phyloP scores from a whole-genome alignment of 192 early-diverging fungal genomes.

The Spizellomyces sp. region DNA sequence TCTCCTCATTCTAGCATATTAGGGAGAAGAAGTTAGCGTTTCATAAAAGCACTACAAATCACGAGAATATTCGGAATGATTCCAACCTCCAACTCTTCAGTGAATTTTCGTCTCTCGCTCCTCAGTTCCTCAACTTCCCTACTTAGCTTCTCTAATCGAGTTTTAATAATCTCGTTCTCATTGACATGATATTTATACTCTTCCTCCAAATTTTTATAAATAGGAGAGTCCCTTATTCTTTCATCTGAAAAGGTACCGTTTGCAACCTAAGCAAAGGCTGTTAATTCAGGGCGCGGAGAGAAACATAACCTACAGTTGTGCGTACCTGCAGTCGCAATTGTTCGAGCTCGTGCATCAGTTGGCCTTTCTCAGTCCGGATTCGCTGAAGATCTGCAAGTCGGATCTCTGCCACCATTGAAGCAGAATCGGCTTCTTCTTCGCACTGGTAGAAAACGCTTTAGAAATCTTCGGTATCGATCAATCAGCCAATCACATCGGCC shows the following conservation, averaged over 20 bases:
- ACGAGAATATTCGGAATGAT: background rate
- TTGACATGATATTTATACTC: conserved; percentile 33
- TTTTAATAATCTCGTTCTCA: conserved; percentile 37
- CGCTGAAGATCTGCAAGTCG: conserved; percentile 42
- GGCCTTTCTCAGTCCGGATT: conserved; percentile 25
- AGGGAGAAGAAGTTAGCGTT: conserved; percentile 9
- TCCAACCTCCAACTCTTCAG: conserved; percentile 44
- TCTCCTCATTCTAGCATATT: conserved; percentile 39
- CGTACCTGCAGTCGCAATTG: conserved; percentile 17
- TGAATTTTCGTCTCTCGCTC: conserved; percentile 41
- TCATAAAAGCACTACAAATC: background rate
- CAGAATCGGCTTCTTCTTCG: conserved; percentile 7
- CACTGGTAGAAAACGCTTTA: no score
- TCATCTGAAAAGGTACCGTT: conserved; percentile 22
- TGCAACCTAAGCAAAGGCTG: background rate
- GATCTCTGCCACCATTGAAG: conserved; percentile 15
- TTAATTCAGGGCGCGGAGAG: background rate
- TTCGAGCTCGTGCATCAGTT: conserved; percentile 37
- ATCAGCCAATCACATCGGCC: background rate
- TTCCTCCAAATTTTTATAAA: conserved; percentile 36
- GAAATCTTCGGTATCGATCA: background rate
- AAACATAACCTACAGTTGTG: background rate
- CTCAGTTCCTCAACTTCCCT: conserved; percentile 37
- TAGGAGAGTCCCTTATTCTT: conserved; percentile 18
- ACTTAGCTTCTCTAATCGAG: conserved; percentile 34